Base-by-base conservation (phyloP, 1,284 basidiomycete genomes). In the Puccinia coronata region DNA sequence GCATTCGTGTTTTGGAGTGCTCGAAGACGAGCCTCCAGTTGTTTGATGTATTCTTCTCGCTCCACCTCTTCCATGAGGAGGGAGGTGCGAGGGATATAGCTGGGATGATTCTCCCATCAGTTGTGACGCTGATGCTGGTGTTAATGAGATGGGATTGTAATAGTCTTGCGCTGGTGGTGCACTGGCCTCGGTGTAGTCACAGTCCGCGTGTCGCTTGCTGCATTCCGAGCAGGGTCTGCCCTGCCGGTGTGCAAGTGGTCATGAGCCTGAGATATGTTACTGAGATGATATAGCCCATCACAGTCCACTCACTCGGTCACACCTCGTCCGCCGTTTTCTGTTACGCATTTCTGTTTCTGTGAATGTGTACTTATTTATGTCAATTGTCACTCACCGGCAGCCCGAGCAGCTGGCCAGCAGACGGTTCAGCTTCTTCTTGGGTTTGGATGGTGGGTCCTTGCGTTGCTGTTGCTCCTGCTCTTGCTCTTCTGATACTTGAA, bases 301-400 rank as follows among this genome's bases (percentile, higher is more conserved):
- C 23, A 0, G 34, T 53, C 36, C 34, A 59, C 69, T 53, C 51
- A 80, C 78, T 73, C 78, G 67, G 63, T 80, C 78, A 36, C 78
- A 80, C n/a, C 69, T 49, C 9, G 78, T 80, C 18, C 57, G 31
- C 36, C 69, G 53, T 41, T 69, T 69, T 1, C 78, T 80, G 55
- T 67, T 41, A 23, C 20, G 9, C n/a, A n/a, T n/a, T n/a, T n/a
- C n/a, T n/a, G n/a, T n/a, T n/a, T n/a, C n/a, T n/a, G n/a, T n/a
- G n/a, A n/a, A n/a, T n/a, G n/a, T n/a, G n/a, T n/a, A n/a, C n/a
- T n/a, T n/a, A n/a, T n/a, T n/a, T n/a, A n/a, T n/a, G n/a, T n/a
- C n/a, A n/a, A n/a, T n/a, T n/a, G n/a, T n/a, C n/a, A 80, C 78
- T 59, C 20, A 80, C 69, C 78, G 78, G 65, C 78, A 80, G 53